Evolutionary conservation across 805 yeast species (phyloP).

Genomic region (Lachancea sp.): DNA sequence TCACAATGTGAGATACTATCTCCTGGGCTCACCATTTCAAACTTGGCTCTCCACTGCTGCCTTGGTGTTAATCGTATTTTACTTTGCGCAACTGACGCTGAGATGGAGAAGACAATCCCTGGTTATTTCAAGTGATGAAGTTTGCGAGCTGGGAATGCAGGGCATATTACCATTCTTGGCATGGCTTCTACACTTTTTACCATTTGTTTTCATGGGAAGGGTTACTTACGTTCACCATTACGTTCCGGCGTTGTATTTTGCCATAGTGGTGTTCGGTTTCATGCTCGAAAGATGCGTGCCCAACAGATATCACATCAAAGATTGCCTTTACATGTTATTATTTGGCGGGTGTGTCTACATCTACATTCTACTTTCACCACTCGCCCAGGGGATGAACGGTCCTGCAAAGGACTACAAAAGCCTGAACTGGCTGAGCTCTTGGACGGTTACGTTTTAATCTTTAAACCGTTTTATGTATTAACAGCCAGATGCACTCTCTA

Average conservation of each 20-base stretch:
- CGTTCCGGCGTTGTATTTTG: conserved; percentile 91
- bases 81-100: conserved; percentile 36
- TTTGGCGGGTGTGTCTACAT: conserved; percentile 39
- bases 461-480: not conserved
- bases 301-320: not conserved
- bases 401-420: conserved; percentile 41
- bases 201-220: conserved; percentile 90
- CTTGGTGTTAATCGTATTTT: conserved; percentile 44
- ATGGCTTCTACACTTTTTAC: conserved; percentile 83
- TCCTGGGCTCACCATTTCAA: conserved; percentile 72
- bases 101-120: conserved; percentile 67
- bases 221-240: conserved; percentile 96
- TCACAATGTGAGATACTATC: conserved; percentile 52
- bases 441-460: conserved; percentile 38
- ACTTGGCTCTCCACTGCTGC: conserved; percentile 68
- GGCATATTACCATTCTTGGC: conserved; percentile 84
- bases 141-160: conserved; percentile 46
- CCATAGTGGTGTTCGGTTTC: conserved; percentile 57
- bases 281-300: conserved; percentile 23
- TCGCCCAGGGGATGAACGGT: conserved; percentile 78
- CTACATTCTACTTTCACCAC: conserved; percentile 56
- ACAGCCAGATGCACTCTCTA: not conserved
- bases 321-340: conserved; percentile 24
- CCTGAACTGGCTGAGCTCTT: conserved; percentile 48
- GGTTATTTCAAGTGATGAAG: conserved; percentile 37